Conservation (phyloP, 805 yeast species). For the Pichia californica region DNA sequence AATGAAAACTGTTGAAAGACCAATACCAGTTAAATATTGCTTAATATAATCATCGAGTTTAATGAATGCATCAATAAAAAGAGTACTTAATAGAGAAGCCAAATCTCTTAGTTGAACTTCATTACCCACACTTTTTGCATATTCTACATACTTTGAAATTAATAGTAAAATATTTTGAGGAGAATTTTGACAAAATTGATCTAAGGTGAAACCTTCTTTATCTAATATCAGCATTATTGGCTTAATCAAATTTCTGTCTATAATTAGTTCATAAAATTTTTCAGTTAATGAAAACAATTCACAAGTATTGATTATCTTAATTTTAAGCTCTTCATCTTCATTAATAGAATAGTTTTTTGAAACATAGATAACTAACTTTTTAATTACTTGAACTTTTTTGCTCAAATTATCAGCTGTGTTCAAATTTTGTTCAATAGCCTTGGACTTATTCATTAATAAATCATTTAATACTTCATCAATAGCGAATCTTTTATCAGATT, state of each 20-base stretch:
- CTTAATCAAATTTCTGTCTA: neutral
- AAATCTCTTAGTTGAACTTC: constrained; percentile 5
- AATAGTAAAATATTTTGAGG: constrained; percentile 3
- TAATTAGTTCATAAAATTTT: constrained; percentile 12
- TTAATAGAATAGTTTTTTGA: constrained; percentile 17
- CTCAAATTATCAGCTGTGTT: constrained; percentile 46
- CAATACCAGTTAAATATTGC: neutral
- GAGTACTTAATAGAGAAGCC: constrained; percentile 5
- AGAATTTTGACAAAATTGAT: neutral
- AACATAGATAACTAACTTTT: constrained; percentile 18
- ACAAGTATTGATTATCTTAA: constrained; percentile 13
- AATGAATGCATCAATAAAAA: constrained; percentile 9
- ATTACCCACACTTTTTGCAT: neutral
- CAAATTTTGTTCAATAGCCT: constrained; percentile 39
- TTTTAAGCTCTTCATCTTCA: constrained; percentile 9
- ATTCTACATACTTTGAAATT: constrained; percentile 4
- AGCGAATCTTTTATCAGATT: constrained; percentile 44
- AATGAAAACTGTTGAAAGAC: constrained; percentile 14
- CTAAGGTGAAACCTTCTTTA: neutral
- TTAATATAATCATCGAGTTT: constrained; percentile 8
- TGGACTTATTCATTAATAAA: constrained; percentile 48
- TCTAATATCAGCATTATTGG: constrained; percentile 1
- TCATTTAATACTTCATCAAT: constrained; percentile 45
- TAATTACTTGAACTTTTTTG: constrained; percentile 34
- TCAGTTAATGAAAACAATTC: constrained; percentile 16